These are phyloP conservation scores for Pochonia chlamydosporia DNA, from an alignment of 2,329 filamentous ascomycete genomes.

Conservation along the genomic window DNA sequence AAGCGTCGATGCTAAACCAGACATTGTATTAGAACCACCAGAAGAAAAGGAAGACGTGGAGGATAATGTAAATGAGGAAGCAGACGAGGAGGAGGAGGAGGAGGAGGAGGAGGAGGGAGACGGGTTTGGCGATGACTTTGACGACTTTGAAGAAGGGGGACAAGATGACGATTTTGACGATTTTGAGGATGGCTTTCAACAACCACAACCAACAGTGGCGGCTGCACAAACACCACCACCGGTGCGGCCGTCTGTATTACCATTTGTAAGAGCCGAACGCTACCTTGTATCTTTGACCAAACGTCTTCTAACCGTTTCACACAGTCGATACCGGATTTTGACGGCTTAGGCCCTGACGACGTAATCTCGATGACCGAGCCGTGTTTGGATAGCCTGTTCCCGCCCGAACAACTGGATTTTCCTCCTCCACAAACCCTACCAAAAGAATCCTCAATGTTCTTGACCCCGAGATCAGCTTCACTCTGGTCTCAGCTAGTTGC, in stretches of 20 bases:
- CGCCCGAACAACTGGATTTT: constrained; percentile 47
- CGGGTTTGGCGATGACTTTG: constrained; percentile 55
- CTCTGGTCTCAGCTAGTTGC: constrained; percentile 96
- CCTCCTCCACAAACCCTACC: constrained; percentile 44
- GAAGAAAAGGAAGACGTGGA: neutral
- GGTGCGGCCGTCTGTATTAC: constrained; percentile 32
- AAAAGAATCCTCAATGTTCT: constrained; percentile 62
- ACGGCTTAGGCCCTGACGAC: constrained; percentile 54
- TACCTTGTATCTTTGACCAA: neutral
- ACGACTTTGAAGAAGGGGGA: constrained; percentile 57
- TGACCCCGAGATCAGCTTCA: constrained; percentile 80
- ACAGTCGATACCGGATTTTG: constrained; percentile 64
- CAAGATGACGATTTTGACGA: constrained; percentile 57
- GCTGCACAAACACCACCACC: constrained; percentile 25
- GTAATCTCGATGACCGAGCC: constrained; percentile 56
- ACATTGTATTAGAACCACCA: constrained; percentile 33
- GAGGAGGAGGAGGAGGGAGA: constrained; percentile 20
- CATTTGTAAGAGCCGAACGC: constrained; percentile 33
- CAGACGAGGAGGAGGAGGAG: neutral
- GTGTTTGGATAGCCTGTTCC: constrained; percentile 63
- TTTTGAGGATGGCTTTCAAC: constrained; percentile 68
- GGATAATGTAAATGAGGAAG: neutral
- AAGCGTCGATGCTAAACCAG: constrained; percentile 47
- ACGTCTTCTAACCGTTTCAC: constrained; percentile 14
- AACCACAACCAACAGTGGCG: constrained; percentile 29